These are phyloP conservation scores for Macroventuria anomochaeta DNA, from an alignment of 2,329 filamentous ascomycete genomes.

Conservation along the genomic window DNA sequence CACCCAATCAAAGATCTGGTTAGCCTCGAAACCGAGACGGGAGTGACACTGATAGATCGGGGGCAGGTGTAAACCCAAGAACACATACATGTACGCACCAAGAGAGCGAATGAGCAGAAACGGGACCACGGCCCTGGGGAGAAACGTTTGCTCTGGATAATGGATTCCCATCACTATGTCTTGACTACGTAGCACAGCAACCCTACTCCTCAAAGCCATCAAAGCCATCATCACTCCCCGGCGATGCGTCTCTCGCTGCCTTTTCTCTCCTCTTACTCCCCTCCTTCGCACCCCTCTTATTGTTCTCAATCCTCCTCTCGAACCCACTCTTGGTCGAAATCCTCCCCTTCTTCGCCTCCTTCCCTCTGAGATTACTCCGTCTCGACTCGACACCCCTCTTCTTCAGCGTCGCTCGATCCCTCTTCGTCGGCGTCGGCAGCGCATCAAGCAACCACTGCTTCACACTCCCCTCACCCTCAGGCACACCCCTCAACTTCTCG, in stretches of 20 bases:
- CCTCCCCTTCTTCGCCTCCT: slow-evolving; percentile 52
- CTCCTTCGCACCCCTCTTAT: slow-evolving; percentile 60
- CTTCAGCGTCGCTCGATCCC: slow-evolving; percentile 82
- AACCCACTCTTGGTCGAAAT: slow-evolving; percentile 87
- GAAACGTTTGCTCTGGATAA: no score
- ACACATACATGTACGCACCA: no score
- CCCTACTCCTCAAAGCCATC: neutral
- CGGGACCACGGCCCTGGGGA: no score
- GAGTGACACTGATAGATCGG: no score
- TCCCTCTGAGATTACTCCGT: slow-evolving; percentile 47
- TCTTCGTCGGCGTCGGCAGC: slow-evolving; percentile 82
- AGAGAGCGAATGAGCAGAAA: no score
- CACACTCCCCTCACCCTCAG: slow-evolving; percentile 55
- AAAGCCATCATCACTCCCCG: slow-evolving; percentile 19
- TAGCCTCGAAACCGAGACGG: no score
- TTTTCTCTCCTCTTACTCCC: slow-evolving; percentile 42
- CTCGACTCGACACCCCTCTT: slow-evolving; percentile 80
- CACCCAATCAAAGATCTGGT: no score
- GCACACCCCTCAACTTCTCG: slow-evolving; percentile 68
- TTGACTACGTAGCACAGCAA: no score
- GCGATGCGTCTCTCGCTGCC: slow-evolving; percentile 14
- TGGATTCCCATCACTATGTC: no score
- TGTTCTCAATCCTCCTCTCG: slow-evolving; percentile 73
- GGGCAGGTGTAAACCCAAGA: no score
- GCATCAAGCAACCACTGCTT: slow-evolving; percentile 81